These are phyloP conservation scores for Rasamsonia emersonii DNA, from an alignment of 2,329 filamentous ascomycete genomes.

Conservation along the genomic window DNA sequence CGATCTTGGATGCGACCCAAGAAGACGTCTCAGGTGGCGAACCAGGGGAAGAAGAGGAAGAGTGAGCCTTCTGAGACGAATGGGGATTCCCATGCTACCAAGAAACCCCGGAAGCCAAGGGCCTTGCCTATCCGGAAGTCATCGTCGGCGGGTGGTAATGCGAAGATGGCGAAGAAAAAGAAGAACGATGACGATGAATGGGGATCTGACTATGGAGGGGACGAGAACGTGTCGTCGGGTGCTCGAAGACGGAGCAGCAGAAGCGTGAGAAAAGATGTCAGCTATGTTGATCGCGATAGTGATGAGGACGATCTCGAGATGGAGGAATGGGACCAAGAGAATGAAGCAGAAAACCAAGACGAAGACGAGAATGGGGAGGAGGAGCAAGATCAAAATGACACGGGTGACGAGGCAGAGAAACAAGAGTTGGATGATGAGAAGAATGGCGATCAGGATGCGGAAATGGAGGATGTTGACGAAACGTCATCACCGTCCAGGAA, in stretches of 20 bases:
- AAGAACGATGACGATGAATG: constrained; percentile 33
- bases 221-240: constrained; percentile 21
- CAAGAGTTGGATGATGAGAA: constrained; percentile 4
- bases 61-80: constrained; percentile 23
- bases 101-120: constrained; percentile 24
- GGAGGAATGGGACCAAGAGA: constrained; percentile 26
- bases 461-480: constrained; percentile 7
- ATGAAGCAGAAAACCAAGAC: constrained; percentile 20
- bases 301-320: constrained; percentile 38
- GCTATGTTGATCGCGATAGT: constrained; percentile 37
- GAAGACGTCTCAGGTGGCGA: constrained; percentile 22
- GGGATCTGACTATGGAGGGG: constrained; percentile 35
- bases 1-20: constrained; percentile 57
- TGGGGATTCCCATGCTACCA: constrained; percentile 16
- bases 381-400: constrained; percentile 24
- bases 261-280: constrained; percentile 26
- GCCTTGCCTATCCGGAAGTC: constrained; percentile 24
- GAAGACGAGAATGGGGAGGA: constrained; percentile 33
- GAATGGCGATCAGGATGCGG: constrained; percentile 5
- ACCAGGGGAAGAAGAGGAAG: constrained; percentile 34
- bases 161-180: constrained; percentile 26
- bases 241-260: constrained; percentile 33
- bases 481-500: neutral
- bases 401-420: constrained; percentile 4
- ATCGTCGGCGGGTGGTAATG: constrained; percentile 16